These are phyloP conservation scores for Claviceps cyperi DNA, from an alignment of 2,329 filamentous ascomycete species.

Conservation along the genomic window DNA sequence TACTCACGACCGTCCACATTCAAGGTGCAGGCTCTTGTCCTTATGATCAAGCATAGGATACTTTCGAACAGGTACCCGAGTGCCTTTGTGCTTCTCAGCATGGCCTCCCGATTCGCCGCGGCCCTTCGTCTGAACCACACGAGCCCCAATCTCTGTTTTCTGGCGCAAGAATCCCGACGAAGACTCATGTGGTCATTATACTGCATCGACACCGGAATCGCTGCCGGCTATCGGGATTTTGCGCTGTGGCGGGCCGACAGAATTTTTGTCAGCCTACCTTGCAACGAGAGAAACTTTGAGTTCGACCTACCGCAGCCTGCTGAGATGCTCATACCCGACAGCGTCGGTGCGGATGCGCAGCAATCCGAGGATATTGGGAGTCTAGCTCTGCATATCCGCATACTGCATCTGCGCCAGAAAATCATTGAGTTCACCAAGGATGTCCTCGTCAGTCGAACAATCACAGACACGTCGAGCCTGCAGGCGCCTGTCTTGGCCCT, in stretches of 20 bases:
- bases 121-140: slow-evolving; percentile 30
- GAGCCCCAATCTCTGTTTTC: slow-evolving; percentile 23
- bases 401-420: slow-evolving; percentile 38
- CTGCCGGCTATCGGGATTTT: slow-evolving; percentile 29
- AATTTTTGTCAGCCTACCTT: slow-evolving; percentile 27
- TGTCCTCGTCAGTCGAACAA: slow-evolving; percentile 19
- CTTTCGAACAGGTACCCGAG: slow-evolving; percentile 28
- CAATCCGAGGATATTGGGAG: slow-evolving; percentile 39
- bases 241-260: slow-evolving; percentile 27
- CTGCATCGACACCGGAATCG: slow-evolving; percentile 27
- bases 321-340: slow-evolving; percentile 33
- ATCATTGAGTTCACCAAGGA: slow-evolving; percentile 40
- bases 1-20: slow-evolving; percentile 42
- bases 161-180: slow-evolving; percentile 27
- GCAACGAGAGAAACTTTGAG: slow-evolving; percentile 34
- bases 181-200: slow-evolving; percentile 31
- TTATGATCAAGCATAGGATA: slow-evolving; percentile 30
- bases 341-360: slow-evolving; percentile 24
- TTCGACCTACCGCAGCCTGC: slow-evolving; percentile 42
- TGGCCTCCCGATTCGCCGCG: slow-evolving; percentile 28
- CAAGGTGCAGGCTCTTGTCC: slow-evolving; percentile 34
- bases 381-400: slow-evolving; percentile 40
- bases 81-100: slow-evolving; percentile 29
- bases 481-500: slow-evolving; percentile 28
- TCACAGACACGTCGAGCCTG: slow-evolving; percentile 27